Conservation (phyloP, 2,329 filamentous ascomycete species). For the Ascosphaera aggregata region DNA sequence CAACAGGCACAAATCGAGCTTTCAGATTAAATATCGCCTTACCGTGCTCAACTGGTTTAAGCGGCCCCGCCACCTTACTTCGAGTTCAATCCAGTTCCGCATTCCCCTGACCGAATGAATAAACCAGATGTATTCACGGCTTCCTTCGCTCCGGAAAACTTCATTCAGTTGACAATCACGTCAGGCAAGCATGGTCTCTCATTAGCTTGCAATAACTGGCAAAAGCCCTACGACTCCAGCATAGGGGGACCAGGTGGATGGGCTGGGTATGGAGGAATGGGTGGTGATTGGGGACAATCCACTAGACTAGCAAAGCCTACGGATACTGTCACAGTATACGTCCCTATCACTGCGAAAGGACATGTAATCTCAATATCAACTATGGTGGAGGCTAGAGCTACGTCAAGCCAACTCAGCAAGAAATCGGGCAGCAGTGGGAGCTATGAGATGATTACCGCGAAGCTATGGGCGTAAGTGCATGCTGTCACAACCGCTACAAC, state of each 20-base stretch:
- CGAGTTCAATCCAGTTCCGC: too few species aligned
- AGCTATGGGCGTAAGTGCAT: too few species aligned
- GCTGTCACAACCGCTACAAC: too few species aligned
- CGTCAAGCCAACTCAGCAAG: too few species aligned
- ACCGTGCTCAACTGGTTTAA: too few species aligned
- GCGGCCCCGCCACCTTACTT: too few species aligned
- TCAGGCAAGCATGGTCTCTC: neutral
- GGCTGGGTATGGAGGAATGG: neutral
- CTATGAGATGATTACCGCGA: too few species aligned
- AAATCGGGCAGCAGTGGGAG: too few species aligned
- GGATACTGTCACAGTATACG: neutral
- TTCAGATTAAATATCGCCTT: too few species aligned
- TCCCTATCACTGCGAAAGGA: neutral
- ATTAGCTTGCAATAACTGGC: neutral
- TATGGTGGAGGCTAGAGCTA: neutral
- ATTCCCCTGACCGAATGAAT: too few species aligned
- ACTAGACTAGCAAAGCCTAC: neutral
- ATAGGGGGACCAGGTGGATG: neutral
- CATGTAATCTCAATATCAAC: neutral
- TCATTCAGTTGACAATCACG: neutral
- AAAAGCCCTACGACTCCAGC: neutral
- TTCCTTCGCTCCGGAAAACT: neutral
- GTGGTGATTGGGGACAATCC: neutral
- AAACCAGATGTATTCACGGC: neutral
- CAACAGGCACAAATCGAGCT: too few species aligned